A percentile compares a stretch with the other conserved stretches of the same genome.
Conservation (phyloP, 495 filamentous ascomycete genomes). For the Tuber borchii region DNA sequence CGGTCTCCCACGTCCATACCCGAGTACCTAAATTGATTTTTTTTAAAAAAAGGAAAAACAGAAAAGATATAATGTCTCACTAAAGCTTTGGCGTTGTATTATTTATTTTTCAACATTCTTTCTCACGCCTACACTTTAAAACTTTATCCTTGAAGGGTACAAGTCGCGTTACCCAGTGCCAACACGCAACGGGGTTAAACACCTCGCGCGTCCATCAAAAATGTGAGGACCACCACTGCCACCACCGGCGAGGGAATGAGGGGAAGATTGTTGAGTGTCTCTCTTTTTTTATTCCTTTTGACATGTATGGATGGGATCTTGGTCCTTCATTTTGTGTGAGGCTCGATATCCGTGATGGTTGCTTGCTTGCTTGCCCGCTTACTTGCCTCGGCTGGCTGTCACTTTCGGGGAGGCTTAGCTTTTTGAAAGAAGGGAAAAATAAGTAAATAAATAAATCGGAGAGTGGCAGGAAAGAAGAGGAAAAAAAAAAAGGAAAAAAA, state of each 20-base stretch:
- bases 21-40: too few species aligned
- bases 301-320: not conserved
- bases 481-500: not conserved
- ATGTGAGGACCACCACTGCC: not conserved
- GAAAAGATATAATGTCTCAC: not conserved
- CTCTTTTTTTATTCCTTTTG: not conserved
- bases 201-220: not conserved
- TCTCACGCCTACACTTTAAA: not conserved
- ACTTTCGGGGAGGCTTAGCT: not conserved
- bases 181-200: not conserved
- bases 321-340: not conserved
- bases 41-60: not conserved
- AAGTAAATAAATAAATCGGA: not conserved
- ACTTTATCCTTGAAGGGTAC: constrained; percentile 1
- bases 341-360: not conserved
- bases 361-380: not conserved
- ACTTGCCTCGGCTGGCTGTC: not conserved
- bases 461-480: not conserved
- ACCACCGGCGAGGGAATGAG: not conserved
- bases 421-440: not conserved
- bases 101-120: not conserved
- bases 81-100: not conserved
- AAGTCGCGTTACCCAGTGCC: too few species aligned
- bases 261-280: not conserved
- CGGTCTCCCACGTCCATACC: too few species aligned